Percentiles rank a stretch among this genome's conserved stretches.
phyloP scores from a whole-genome alignment of 2,329 filamentous ascomycete species.

The Dissoconium aciculare region DNA sequence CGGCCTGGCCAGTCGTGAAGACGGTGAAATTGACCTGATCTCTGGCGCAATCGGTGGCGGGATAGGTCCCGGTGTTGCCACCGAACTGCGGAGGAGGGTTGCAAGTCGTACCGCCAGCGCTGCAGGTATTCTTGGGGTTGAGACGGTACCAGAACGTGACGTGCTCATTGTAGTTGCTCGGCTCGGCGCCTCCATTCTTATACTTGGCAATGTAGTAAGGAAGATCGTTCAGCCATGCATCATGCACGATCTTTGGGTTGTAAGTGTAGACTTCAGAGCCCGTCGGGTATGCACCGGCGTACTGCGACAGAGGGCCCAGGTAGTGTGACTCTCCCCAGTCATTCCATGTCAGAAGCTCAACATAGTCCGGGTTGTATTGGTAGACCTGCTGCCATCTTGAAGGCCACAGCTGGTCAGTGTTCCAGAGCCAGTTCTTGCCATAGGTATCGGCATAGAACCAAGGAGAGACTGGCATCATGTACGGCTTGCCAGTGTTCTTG shows the following conservation, averaged over 20 bases:
- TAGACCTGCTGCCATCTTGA: slow-evolving; percentile 43
- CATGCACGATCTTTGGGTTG: slow-evolving; percentile 35
- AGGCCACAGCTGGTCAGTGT: slow-evolving; percentile 46
- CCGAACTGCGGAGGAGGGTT: slow-evolving; percentile 23
- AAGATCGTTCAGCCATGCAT: slow-evolving; percentile 35
- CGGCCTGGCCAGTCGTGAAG: too few relatives aligned
- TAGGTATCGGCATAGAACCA: slow-evolving; percentile 45
- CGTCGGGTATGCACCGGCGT: slow-evolving; percentile 5
- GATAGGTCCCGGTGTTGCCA: too few relatives aligned
- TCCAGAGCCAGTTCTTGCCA: slow-evolving; percentile 49
- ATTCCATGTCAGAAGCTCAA: slow-evolving; percentile 45
- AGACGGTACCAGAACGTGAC: slow-evolving; percentile 32
- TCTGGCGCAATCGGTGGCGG: too few relatives aligned
- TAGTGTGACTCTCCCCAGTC: slow-evolving; percentile 47
- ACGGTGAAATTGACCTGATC: too few relatives aligned
- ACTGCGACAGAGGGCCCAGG: slow-evolving; percentile 24
- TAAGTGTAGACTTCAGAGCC: slow-evolving; percentile 34
- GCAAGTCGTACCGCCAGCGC: slow-evolving; percentile 26
- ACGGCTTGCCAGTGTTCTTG: slow-evolving; percentile 30
- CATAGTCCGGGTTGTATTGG: slow-evolving; percentile 35
- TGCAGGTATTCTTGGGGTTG: slow-evolving; percentile 23
- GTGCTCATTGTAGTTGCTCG: slow-evolving; percentile 16
- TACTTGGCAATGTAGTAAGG: slow-evolving; percentile 39
- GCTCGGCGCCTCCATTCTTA: slow-evolving; percentile 29
- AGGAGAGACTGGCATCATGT: slow-evolving; percentile 35